A percentile compares a stretch with the other conserved stretches of the same genome.
These are phyloP conservation scores for Naganishia friedmannii DNA, from an alignment of 768 basidiomycete species.

Conservation along the genomic window DNA sequence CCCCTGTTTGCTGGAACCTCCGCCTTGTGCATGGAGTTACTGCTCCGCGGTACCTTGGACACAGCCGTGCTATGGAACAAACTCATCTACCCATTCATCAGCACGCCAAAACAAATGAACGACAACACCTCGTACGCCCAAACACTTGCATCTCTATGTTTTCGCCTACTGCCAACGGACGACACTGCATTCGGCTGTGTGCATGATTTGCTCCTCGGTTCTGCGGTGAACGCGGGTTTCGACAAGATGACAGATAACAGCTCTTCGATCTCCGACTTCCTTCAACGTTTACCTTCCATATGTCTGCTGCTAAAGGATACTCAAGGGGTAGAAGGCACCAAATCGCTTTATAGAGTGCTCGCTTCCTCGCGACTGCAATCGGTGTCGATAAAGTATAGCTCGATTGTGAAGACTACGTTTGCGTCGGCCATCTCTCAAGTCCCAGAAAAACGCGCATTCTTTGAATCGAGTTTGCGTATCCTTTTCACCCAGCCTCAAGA, in stretches of 20 bases:
- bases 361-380: neutral
- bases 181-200: neutral
- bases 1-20: neutral
- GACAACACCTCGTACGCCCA: conserved; percentile 2
- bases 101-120: neutral
- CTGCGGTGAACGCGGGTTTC: neutral
- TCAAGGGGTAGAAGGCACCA: neutral
- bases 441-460: neutral
- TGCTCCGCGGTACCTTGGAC: conserved; percentile 9
- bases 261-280: neutral
- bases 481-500: neutral
- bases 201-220: neutral
- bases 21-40: conserved; percentile 3
- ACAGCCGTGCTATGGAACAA: neutral
- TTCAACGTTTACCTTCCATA: neutral
- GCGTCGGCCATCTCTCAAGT: neutral
- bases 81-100: neutral
- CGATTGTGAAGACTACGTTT: neutral
- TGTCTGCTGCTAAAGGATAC: neutral
- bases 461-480: neutral
- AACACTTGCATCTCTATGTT: neutral
- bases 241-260: neutral
- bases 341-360: neutral
- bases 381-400: neutral
- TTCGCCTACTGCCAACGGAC: neutral